Base-by-base conservation (phyloP, 2,329 filamentous ascomycete species). In the Cladosporium velox region DNA sequence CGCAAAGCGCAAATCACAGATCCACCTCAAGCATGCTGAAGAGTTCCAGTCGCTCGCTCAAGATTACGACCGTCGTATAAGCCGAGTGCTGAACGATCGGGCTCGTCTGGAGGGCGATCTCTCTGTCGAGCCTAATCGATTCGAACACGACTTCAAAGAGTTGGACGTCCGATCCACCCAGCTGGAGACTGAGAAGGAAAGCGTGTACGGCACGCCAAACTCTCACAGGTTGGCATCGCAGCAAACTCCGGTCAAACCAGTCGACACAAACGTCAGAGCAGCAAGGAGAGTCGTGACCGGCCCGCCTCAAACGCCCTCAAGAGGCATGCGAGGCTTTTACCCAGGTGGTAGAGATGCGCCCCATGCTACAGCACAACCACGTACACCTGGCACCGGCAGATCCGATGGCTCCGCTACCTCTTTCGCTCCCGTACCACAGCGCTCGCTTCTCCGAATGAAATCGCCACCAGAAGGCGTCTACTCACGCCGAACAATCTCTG, bases 1-100 rank as follows among this genome's bases (percentile, higher is more conserved):
- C 49, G 72, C 74, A 1, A 76, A 75, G 55, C 68, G 71, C 15
- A 77, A 75, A 67, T 77, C 76, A 4, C 75, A 78, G 54, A 77
- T 78, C 51, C 74, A 73, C 5, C 63, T 76, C 47, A 73, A 71
- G 70, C 76, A 78, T 62, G 75, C 75, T 7, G 70, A 72, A 41
- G 70, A 76, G 21, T 77, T 77, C 67, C 74, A 75, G 32, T 66
- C 63, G 3, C 67, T 78, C 10, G 77, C 73, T 6, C 69, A 72
- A 51, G 75, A 78, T 52, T 78, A 77, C 62, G 75, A 78, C 61
- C 70, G 69, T 14, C 70, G 72, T 32, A 71, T 78, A 15, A 71
- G 69, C 4, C 71, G 71, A 21, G 67, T 78, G 26, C 65, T 77
- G 11, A 71, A 68, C 24, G 73, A 73, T 26, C 69, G 70, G n/a